Evolutionary conservation across 495 filamentous ascomycete genomes (phyloP).

Genomic region (Lindgomyces ingoldianus): DNA sequence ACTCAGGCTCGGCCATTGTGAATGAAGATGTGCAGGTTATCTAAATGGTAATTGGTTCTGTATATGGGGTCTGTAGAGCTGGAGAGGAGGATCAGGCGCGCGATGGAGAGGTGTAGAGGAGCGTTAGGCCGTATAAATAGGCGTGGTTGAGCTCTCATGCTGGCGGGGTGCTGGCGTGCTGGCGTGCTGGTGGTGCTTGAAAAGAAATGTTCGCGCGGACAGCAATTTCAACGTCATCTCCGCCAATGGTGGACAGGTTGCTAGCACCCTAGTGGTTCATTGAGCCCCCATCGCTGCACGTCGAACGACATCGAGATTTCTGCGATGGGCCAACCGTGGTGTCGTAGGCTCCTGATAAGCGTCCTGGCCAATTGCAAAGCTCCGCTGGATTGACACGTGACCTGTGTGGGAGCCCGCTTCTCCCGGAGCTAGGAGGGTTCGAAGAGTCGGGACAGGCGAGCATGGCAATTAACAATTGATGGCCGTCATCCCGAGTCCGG

Average conservation of each 20-base stretch:
- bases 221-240: slow-evolving; percentile 14
- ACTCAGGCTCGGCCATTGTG: slow-evolving; percentile 75
- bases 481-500: slow-evolving; percentile 29
- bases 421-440: not conserved
- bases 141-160: not conserved
- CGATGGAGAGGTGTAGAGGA: too few species aligned
- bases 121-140: too few species aligned
- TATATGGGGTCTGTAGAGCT: too few species aligned
- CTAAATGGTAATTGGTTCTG: slow-evolving; percentile 3
- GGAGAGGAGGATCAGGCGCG: slow-evolving; percentile 1
- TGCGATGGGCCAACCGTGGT: slow-evolving; percentile 32
- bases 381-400: slow-evolving; percentile 21
- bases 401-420: too few species aligned
- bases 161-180: too few species aligned
- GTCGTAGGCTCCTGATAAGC: slow-evolving; percentile 30
- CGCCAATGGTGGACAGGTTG: not conserved
- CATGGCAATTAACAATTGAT: slow-evolving; percentile 25
- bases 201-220: slow-evolving; percentile 21
- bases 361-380: slow-evolving; percentile 13
- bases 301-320: slow-evolving; percentile 16
- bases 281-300: too few species aligned
- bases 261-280: slow-evolving; percentile 12
- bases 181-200: slow-evolving; percentile 3
- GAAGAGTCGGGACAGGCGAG: too few species aligned
- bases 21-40: not conserved